phyloP scores from a whole-genome alignment of 805 yeast genomes.

The Crinitomyces ghanaensis region DNA sequence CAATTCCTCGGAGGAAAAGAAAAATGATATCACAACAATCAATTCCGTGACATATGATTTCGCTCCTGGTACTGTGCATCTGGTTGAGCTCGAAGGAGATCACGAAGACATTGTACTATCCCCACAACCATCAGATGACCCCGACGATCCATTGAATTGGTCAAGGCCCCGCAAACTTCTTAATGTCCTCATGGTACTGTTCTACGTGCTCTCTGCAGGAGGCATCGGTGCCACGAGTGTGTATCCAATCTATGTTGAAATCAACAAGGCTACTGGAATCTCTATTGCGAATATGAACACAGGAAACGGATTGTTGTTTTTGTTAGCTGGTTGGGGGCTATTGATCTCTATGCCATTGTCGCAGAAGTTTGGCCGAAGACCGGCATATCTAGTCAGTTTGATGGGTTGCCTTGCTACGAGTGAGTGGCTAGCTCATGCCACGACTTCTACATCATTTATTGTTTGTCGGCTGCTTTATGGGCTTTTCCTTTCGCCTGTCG shows the following conservation, averaged over 20 bases:
- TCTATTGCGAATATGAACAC: conserved; percentile 33
- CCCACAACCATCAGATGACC: conserved; percentile 58
- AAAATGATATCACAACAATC: too few species aligned
- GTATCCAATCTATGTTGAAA: conserved; percentile 32
- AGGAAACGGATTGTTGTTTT: conserved; percentile 40
- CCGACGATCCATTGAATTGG: conserved; percentile 67
- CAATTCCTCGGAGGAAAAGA: too few species aligned
- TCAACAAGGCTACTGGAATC: conserved; percentile 28
- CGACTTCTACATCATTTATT: conserved; percentile 29
- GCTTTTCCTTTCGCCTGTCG: conserved; percentile 65
- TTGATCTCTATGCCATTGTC: conserved; percentile 42
- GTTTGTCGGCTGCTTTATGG: conserved; percentile 32
- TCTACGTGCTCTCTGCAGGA: conserved; percentile 36
- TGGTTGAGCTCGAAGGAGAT: conserved; percentile 9
- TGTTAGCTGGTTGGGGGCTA: conserved; percentile 42
- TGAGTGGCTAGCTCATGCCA: conserved; percentile 34
- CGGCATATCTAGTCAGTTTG: conserved; percentile 31
- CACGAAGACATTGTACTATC: conserved; percentile 36
- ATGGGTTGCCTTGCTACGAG: conserved; percentile 30
- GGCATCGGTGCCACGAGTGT: conserved; percentile 40
- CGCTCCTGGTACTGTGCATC: conserved; percentile 17
- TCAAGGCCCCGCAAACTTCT: conserved; percentile 35
- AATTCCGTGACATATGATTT: too few species aligned
- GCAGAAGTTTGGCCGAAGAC: conserved; percentile 38
- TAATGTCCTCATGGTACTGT: conserved; percentile 28